Conservation (phyloP, 75 land plant species). For the Cupressus sempervirens region DNA sequence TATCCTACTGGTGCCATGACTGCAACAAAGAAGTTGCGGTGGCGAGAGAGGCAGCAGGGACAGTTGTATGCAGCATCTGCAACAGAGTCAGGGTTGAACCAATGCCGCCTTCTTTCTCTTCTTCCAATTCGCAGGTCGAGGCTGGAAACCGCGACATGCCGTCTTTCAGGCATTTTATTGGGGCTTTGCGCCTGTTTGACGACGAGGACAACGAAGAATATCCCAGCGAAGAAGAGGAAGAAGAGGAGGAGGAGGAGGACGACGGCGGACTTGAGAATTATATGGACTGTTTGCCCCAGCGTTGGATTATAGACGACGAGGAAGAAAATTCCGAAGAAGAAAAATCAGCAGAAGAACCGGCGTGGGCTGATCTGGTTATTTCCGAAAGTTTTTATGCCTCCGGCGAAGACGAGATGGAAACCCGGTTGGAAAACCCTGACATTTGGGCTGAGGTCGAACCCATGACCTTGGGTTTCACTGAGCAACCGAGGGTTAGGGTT, state of each 20-base stretch:
- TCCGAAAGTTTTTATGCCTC: background rate
- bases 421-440: background rate
- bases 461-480: background rate
- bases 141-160: too few species aligned
- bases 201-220: too few species aligned
- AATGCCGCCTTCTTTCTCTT: too few species aligned
- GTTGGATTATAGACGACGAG: background rate
- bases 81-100: too few species aligned
- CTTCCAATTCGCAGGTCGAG: too few species aligned
- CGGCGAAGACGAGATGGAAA: background rate
- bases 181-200: too few species aligned
- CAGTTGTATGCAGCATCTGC: too few species aligned
- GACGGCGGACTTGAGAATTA: background rate
- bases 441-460: background rate
- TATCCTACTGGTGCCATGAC: too few species aligned
- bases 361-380: background rate
- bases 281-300: background rate
- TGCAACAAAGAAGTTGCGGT: too few species aligned
- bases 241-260: background rate
- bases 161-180: too few species aligned
- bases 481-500: background rate
- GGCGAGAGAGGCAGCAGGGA: too few species aligned
- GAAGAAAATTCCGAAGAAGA: background rate
- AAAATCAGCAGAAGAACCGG: background rate
- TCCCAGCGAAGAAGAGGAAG: background rate